Evolutionary conservation across 169 alveolate genomes (phyloP), one percentile per base, ranked within the genome.

Genomic region (Pseudocohnilembus persalinus): DNA sequence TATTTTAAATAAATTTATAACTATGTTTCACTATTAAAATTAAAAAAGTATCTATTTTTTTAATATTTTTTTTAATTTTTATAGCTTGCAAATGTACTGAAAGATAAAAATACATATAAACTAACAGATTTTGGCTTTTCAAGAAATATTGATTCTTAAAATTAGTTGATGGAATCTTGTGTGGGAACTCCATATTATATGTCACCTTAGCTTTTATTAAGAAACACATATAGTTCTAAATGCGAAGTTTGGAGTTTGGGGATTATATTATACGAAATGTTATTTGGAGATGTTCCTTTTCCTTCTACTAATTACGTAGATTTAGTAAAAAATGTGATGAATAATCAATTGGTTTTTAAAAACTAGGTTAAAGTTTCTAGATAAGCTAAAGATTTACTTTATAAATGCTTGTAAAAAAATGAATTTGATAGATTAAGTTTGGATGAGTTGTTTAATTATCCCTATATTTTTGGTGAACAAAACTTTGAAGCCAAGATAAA

Each of bases 201-300:
- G 88, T 73, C 88, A 29, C 91, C 91, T 29, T 35, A 87, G 76
- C 80, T 86, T 15, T 68, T 87, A 33, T 29, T 74, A 26, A 87
- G 85, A 65, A 68, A 65, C 11, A 16, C 81, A 68, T 87, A 87
- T 35, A 87, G 84, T 25, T 76, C 84, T 0, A 91, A 88, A 86
- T 88, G 91, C 49, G 94, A 91, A 80, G 89, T 91, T 0, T 91
- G 94, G 94, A 85, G 91, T 29, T 68, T 88, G 24, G 94, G 92
- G 20, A 63, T 88, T 24, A 82, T 91, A 15, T 88, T 88, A 30
- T 91, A 85, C 76, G 94, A 91, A 80, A 28, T 86, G 72, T 29
- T 86, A 31, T 83, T 68, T 74, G 90, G 90, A 30, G 75, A 75
- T 63, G 80, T 87, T 0, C 90, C 90, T 30, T 86, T 86, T 86